Base-by-base conservation (phyloP, 2,329 filamentous ascomycete species). In the Fusarium sp. region DNA sequence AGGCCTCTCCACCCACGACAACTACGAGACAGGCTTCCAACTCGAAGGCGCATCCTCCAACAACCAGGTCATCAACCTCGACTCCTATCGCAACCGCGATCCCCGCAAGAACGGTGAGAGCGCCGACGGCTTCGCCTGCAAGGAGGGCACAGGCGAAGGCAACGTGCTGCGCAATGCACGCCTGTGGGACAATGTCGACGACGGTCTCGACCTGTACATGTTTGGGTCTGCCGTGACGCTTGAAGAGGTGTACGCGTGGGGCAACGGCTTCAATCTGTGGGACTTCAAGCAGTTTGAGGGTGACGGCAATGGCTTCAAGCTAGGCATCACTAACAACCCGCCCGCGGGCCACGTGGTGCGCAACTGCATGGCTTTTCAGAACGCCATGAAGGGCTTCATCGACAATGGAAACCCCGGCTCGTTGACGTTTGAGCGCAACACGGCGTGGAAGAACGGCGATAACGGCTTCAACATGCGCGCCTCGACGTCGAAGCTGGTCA, bases 21-120 rank as follows among this genome's bases (percentile, higher is more conserved):
- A 77, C 60, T 77, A 75, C 31, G 66, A 82, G 67, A 51, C 76
- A 1, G 75, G 76, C 6, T 78, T 77, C 45, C 75, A 78, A 24
- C 67, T 77, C 6, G 68, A 76, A 38, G 74, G 75, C 2, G 49
- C 60, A 25, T 61, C 72, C 0, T 53, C 58, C 29, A 76, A 78
- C 56, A 80, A 80, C 65, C 73, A 73, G n/a, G 71, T 80, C 28
- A 58, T 79, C 7, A 77, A 78, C 51, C 72, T 80, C 1, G 78
- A 80, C 68, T 80, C 78, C 4, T 80, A 80, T 60, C 69, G 72
- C 25, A 80, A 80, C 68, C 76, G 78, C 0, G 78, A 80, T 41
- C 81, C 81, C 6, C 76, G 81, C 45, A 83, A 83, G 73, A 83
- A 83, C 40, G 81, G 81, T 12, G 81, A 83, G 68, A 80, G 77